Percentiles rank a stretch among this genome's conserved stretches.
Evolutionary conservation across 2,329 filamentous ascomycete species (phyloP).

Genomic region (Ascochyta koolunga): DNA sequence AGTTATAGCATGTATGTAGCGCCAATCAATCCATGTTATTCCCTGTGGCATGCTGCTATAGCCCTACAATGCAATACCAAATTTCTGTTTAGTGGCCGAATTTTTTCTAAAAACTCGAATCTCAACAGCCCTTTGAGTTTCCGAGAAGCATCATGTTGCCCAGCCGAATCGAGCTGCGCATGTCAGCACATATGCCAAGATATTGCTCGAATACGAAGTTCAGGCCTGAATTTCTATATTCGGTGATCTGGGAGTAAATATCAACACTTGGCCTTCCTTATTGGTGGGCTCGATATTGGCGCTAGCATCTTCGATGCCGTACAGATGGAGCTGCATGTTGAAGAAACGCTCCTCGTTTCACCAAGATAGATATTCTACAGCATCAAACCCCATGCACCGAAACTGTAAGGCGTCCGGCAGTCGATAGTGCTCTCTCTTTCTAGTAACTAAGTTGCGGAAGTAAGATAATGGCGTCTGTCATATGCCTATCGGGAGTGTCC

Average conservation of each 20-base stretch:
- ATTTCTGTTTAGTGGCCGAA: too few relatives aligned
- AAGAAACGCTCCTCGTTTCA: not conserved
- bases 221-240: not conserved
- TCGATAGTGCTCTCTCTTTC: not conserved
- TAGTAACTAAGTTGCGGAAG: too few relatives aligned
- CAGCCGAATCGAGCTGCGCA: not conserved
- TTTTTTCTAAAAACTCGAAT: too few relatives aligned
- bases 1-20: too few relatives aligned
- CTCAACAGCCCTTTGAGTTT: too few relatives aligned
- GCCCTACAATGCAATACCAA: too few relatives aligned
- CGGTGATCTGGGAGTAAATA: not conserved
- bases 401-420: not conserved
- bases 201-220: not conserved
- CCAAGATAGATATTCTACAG: not conserved
- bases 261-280: not conserved
- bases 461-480: not conserved
- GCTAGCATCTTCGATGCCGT: not conserved
- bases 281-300: not conserved
- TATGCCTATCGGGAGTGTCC: too few relatives aligned
- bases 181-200: not conserved
- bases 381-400: not conserved
- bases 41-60: too few relatives aligned
- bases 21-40: too few relatives aligned
- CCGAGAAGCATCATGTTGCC: not conserved
- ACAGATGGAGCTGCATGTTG: not conserved